Conservation (phyloP, 441 rosid genomes). For the Melastoma candidum region DNA sequence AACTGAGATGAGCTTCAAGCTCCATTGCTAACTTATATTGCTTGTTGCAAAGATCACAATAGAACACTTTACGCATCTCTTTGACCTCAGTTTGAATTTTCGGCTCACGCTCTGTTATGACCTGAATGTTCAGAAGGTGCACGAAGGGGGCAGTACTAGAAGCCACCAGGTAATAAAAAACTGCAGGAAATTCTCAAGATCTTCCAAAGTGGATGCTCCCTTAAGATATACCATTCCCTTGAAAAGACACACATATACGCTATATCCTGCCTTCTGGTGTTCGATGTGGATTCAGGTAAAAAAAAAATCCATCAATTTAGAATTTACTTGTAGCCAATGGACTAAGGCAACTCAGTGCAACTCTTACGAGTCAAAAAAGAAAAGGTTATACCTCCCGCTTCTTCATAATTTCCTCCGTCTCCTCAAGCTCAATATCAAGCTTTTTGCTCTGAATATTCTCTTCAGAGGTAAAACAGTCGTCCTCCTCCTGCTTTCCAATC, state of each 20-base stretch:
- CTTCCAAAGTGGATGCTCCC: constrained; percentile 69
- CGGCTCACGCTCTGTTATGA: constrained; percentile 93
- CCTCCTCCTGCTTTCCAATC: constrained; percentile 88
- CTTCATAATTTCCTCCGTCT: constrained; percentile 72
- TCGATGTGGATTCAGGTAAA: constrained; percentile 34
- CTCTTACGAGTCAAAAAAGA: neutral
- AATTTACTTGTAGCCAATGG: constrained; percentile 23
- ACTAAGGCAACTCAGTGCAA: constrained; percentile 11
- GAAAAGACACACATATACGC: constrained; percentile 57
- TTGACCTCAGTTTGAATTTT: constrained; percentile 91
- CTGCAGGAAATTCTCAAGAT: constrained; percentile 78
- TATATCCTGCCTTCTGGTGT: constrained; percentile 80
- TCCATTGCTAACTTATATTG: constrained; percentile 94
- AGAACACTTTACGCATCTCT: constrained; percentile 84
- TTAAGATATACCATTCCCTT: constrained; percentile 56
- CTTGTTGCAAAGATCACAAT: constrained; percentile 90
- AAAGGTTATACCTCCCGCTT: constrained; percentile 73
- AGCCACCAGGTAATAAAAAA: constrained; percentile 98
- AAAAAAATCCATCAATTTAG: constrained; percentile 46
- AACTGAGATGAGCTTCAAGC: constrained; percentile 90
- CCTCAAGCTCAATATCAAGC: constrained; percentile 57
- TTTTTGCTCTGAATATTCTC: constrained; percentile 77
- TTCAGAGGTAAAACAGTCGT: constrained; percentile 83
- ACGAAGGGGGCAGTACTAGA: constrained; percentile 91
- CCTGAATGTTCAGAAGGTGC: constrained; percentile 99